A percentile compares a stretch with the other conserved stretches of the same genome.
Evolutionary conservation across 1,139 yeast genomes (phyloP).

Genomic region (Suhomyces maxii): DNA sequence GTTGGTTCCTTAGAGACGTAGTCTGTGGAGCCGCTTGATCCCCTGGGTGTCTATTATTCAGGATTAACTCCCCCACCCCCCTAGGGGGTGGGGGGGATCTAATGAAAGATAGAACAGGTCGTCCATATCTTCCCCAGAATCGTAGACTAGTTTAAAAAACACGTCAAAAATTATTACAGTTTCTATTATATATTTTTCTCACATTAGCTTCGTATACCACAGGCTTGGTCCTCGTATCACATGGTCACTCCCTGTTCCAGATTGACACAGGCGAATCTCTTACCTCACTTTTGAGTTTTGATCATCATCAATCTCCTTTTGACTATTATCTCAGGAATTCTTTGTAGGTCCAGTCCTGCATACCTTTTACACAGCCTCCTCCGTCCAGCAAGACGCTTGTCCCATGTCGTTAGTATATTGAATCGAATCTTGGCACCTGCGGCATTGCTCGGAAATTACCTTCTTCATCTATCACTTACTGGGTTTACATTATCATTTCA

Average conservation of each 20-base stretch:
- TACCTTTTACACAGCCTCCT: conserved; percentile 1
- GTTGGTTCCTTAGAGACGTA: background rate
- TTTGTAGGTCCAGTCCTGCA: background rate
- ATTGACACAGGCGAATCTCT: too few relatives aligned
- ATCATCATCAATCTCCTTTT: too few relatives aligned
- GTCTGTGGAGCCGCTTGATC: background rate
- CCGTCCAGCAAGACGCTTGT: background rate
- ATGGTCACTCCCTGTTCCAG: too few relatives aligned
- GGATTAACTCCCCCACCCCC: background rate
- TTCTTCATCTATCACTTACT: background rate
- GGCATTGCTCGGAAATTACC: background rate
- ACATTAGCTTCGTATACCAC: too few relatives aligned
- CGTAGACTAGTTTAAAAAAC: too few relatives aligned
- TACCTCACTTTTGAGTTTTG: too few relatives aligned
- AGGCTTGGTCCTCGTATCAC: too few relatives aligned
- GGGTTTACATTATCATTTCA: background rate
- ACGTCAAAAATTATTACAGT: too few relatives aligned
- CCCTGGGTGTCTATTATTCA: background rate
- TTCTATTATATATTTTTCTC: too few relatives aligned
- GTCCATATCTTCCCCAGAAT: too few relatives aligned
- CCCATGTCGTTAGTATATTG: background rate
- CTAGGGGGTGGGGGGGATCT: too few relatives aligned
- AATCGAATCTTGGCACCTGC: conserved; percentile 2
- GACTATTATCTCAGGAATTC: background rate
- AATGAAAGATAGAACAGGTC: too few relatives aligned